Conservation (phyloP, 2,329 filamentous ascomycete species). For the Ophiocordyceps australis region DNA sequence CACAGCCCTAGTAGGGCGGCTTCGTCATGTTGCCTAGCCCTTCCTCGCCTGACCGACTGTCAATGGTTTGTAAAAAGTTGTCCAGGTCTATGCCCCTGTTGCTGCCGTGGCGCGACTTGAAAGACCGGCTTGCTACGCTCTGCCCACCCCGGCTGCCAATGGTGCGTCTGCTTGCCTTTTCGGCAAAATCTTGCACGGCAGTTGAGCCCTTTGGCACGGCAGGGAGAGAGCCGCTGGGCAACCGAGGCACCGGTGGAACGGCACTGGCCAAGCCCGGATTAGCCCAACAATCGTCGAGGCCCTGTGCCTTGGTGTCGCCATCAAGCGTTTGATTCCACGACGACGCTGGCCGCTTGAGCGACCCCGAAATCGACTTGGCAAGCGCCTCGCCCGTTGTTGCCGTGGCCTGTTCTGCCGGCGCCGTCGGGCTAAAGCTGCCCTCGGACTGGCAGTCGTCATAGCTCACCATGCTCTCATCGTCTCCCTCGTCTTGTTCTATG, state of each 20-base stretch:
- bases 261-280: too few species aligned
- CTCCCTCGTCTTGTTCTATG: conserved; percentile 31
- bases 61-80: conserved; percentile 29
- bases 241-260: conserved; percentile 37
- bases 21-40: conserved; percentile 24
- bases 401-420: conserved; percentile 11
- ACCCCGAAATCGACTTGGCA: conserved; percentile 14
- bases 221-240: conserved; percentile 19
- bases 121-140: conserved; percentile 14
- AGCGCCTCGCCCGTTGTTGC: conserved; percentile 11
- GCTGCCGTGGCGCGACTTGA: conserved; percentile 13
- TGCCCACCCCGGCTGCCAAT: conserved; percentile 24
- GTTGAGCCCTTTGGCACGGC: conserved; percentile 7
- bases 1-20: conserved; percentile 26
- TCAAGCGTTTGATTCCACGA: conserved; percentile 22
- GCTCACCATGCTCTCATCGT: conserved; percentile 52
- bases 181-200: conserved; percentile 16
- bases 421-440: conserved; percentile 35
- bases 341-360: conserved; percentile 21
- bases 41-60: conserved; percentile 25
- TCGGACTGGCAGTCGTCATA: conserved; percentile 53
- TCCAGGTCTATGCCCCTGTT: conserved; percentile 24
- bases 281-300: conserved; percentile 15
- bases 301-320: conserved; percentile 9
- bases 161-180: conserved; percentile 15